Evolutionary conservation across 345 rosid species (phyloP).

Genomic region (Capsella bursapastoris): DNA sequence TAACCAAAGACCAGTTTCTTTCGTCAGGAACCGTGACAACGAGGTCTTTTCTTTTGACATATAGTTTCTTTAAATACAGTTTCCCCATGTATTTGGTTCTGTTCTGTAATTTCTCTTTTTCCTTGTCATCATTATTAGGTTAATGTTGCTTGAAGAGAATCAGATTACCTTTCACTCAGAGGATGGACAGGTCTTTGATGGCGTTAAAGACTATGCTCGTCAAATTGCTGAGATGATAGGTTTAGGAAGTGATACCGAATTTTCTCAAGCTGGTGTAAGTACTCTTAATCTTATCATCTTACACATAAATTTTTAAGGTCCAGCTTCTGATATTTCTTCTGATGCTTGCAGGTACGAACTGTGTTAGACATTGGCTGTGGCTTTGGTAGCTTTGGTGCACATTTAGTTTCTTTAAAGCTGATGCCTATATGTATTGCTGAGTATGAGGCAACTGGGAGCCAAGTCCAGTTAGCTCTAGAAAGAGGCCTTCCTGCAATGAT

Average conservation of each 20-base stretch:
- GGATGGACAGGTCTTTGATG: conserved; percentile 83
- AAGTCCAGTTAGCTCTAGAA: conserved; percentile 95
- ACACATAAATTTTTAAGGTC: conserved; percentile 23
- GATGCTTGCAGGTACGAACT: conserved; percentile 61
- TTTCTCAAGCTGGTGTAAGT: conserved; percentile 93
- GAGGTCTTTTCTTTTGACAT: conserved; percentile 55
- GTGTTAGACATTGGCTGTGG: conserved; percentile 97
- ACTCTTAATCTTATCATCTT: conserved; percentile 28
- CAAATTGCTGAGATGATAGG: conserved; percentile 98
- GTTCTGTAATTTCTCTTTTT: conserved; percentile 19
- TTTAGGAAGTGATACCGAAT: conserved; percentile 86
- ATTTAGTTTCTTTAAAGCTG: conserved; percentile 75
- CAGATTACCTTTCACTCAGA: conserved; percentile 96
- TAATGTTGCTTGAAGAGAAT: conserved; percentile 98
- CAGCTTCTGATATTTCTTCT: conserved; percentile 23
- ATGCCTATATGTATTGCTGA: conserved; percentile 90
- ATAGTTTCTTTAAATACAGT: conserved; percentile 13
- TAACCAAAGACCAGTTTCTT: conserved; percentile 96
- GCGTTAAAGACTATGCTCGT: conserved; percentile 94
- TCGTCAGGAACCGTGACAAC: conserved; percentile 97
- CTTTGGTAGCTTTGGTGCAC: conserved; percentile 97
- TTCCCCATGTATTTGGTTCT: neutral
- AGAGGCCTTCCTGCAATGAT: conserved; percentile 99
- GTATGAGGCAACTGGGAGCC: conserved; percentile 96
- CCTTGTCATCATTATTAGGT: conserved; percentile 46